phyloP scores from a whole-genome alignment of 257 asterid species.

The Plantago ovata region DNA sequence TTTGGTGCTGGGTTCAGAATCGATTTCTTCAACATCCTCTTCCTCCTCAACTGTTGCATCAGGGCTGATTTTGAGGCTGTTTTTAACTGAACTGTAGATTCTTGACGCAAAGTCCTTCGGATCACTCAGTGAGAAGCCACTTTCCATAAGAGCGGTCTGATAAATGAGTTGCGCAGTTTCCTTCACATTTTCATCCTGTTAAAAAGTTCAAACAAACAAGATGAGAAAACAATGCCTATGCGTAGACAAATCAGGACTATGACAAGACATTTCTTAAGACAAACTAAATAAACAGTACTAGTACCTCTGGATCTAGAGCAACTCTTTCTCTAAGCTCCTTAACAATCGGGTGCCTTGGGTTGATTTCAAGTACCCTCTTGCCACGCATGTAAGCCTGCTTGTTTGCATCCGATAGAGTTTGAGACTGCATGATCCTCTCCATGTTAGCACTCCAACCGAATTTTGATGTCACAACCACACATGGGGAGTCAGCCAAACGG shows the following conservation, averaged over 20 bases:
- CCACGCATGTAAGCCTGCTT: constrained; percentile 91
- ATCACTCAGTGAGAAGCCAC: constrained; percentile 71
- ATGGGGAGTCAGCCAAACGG: constrained; percentile 82
- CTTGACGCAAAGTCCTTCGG: constrained; percentile 78
- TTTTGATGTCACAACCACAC: constrained; percentile 86
- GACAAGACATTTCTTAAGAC: too few species aligned
- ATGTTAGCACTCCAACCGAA: constrained; percentile 88
- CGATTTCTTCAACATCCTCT: constrained; percentile 59
- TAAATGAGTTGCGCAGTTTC: constrained; percentile 78
- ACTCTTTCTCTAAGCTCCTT: constrained; percentile 88
- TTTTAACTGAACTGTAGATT: constrained; percentile 68
- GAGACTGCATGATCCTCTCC: constrained; percentile 96
- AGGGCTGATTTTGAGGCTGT: constrained; percentile 62
- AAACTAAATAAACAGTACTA: background rate
- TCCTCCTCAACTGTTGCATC: constrained; percentile 78
- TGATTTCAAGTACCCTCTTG: constrained; percentile 88
- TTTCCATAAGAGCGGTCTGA: constrained; percentile 90
- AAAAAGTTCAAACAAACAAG: background rate
- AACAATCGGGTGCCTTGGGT: constrained; percentile 85
- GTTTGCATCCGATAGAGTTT: constrained; percentile 74
- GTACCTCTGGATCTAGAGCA: constrained; percentile 62
- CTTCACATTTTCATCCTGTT: constrained; percentile 59
- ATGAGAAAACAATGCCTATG: background rate
- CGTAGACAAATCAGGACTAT: too few species aligned
- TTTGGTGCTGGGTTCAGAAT: constrained; percentile 31